A percentile compares a stretch with the other conserved stretches of the same genome.
phyloP scores from a whole-genome alignment of 257 asterid species.

The Nemophila menziesii region DNA sequence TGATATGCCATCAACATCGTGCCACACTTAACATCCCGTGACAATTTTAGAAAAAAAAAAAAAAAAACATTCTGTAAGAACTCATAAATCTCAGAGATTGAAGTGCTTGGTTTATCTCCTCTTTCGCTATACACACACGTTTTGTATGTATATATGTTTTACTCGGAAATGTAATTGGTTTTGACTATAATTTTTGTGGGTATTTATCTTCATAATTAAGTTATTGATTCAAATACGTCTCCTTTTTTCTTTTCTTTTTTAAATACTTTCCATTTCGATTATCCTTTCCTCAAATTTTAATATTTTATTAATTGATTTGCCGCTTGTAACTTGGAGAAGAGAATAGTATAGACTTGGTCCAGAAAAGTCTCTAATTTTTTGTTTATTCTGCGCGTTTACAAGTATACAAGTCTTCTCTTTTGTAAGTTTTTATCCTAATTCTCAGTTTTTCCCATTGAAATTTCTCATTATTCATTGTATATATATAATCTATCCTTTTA shows the following conservation, averaged over 20 bases:
- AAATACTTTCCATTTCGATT: neutral
- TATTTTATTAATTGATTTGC: neutral
- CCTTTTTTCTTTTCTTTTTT: neutral
- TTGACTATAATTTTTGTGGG: slow-evolving; percentile 7
- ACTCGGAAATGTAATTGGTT: slow-evolving; percentile 3
- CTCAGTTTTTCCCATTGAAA: neutral
- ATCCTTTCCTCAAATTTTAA: neutral
- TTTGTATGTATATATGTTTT: no score
- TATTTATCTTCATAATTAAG: neutral
- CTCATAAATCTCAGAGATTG: no score
- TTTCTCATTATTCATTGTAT: neutral
- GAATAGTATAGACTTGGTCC: neutral
- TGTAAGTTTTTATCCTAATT: neutral
- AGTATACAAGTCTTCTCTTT: neutral
- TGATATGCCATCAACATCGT: no score
- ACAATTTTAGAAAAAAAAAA: no score
- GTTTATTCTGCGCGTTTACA: neutral
- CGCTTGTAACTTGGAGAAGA: neutral
- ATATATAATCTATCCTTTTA: neutral
- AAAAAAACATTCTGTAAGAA: no score
- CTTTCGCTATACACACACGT: no score
- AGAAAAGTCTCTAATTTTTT: neutral
- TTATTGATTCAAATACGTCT: slow-evolving; percentile 1
- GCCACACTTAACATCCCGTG: no score
- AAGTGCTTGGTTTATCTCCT: no score